These are phyloP conservation scores for Phaeotremella fagi DNA, from an alignment of 768 basidiomycete species.

Conservation along the genomic window DNA sequence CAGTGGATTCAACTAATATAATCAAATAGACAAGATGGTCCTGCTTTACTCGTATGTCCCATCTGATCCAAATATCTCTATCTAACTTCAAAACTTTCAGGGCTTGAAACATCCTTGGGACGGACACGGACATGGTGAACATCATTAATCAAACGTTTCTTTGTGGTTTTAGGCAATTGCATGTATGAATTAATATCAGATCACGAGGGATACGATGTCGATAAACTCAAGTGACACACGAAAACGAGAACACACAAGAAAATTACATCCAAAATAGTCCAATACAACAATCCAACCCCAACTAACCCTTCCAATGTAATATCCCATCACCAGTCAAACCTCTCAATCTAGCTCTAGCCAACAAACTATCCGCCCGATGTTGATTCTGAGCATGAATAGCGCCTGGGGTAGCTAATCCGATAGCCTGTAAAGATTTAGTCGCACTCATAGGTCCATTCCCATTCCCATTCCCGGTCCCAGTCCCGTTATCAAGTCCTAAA, in stretches of 20 bases:
- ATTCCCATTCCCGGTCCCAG: slow-evolving; percentile 4
- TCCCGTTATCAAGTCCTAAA: slow-evolving; percentile 8
- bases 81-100: slow-evolving; percentile 10
- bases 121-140: slow-evolving; percentile 56
- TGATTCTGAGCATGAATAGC: not conserved
- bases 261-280: no score
- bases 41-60: slow-evolving; percentile 62
- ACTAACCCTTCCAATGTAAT: slow-evolving; percentile 16
- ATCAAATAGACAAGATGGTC: slow-evolving; percentile 72
- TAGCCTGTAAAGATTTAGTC: not conserved
- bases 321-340: slow-evolving; percentile 16
- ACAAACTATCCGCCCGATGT: slow-evolving; percentile 4
- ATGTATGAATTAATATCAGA: not conserved
- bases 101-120: slow-evolving; percentile 60
- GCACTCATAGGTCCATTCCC: not conserved
- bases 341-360: slow-evolving; percentile 12
- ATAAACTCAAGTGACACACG: no score
- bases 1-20: no score
- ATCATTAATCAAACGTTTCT: no score
- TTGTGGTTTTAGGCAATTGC: no score
- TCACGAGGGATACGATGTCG: not conserved
- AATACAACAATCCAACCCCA: no score
- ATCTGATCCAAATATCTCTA: not conserved
- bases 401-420: not conserved
- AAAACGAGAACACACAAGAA: no score